Evolutionary conservation across 192 early-diverging fungal species (phyloP).

Genomic region (Backusella mclennaniae): DNA sequence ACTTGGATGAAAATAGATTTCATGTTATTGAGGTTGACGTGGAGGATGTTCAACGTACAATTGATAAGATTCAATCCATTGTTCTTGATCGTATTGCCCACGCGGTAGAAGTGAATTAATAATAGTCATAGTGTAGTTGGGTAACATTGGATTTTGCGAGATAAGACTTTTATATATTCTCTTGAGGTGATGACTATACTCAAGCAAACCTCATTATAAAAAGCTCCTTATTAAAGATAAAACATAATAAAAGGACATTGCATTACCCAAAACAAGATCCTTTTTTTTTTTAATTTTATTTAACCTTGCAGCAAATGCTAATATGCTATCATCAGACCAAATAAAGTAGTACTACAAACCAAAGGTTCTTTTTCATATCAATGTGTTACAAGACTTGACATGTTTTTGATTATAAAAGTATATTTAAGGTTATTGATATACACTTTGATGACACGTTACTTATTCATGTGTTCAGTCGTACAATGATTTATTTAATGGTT

Average conservation of each 20-base stretch:
- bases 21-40: constrained; percentile 9
- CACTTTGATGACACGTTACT: background rate
- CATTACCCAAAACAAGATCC: too few relatives aligned
- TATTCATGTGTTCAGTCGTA: background rate
- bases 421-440: background rate
- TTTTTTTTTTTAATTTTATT: background rate
- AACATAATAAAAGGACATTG: too few relatives aligned
- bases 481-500: background rate
- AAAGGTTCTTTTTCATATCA: background rate
- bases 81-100: constrained; percentile 11
- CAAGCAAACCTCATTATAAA: too few relatives aligned
- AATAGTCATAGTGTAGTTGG: background rate
- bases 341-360: background rate
- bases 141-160: background rate
- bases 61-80: constrained; percentile 11
- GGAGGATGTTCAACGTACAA: background rate
- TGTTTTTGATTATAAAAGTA: background rate
- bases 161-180: too few relatives aligned
- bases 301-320: background rate
- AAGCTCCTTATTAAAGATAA: too few relatives aligned
- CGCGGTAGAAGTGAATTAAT: background rate
- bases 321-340: background rate
- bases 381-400: background rate
- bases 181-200: too few relatives aligned
- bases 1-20: background rate